Evolutionary conservation across 495 filamentous ascomycete species (phyloP), one percentile per base, ranked within the genome.

Genomic region (Bacidia gigantensis): DNA sequence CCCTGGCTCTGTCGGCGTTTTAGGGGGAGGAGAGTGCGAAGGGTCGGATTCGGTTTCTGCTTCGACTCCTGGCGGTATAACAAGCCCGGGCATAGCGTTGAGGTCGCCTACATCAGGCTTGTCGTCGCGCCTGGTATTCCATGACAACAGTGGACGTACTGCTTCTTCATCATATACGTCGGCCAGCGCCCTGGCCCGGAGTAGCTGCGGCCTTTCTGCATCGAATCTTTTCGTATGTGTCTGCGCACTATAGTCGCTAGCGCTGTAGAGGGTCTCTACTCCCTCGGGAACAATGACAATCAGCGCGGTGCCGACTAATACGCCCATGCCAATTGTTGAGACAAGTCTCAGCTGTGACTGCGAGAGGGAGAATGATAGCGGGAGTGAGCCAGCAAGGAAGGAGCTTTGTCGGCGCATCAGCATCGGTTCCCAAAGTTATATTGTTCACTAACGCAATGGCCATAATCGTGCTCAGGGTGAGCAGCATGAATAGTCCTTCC

Each of bases 271-370:
- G 5, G 92, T 92, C 61, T 96, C 92, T 46, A 97, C 80, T 14
- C 92, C 92, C 65, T 98, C 92, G 0, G 92, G 92, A 61, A 98
- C 95, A 63, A 98, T 98, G 2, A 98, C 87, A 51, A 97, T 89
- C 58, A 98, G 76, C 9, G 88, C 87, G 29, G 90, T 97, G 32
- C 92, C 92, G 20, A 98, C 89, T 7, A 98, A 72, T 14, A 98
- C 83, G 39, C 92, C 92, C 71, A 95, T 87, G 26, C 92, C 92
- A 63, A 98, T 80, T 20, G 88, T 87, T 11, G 89, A 89, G 64
- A 97, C 86, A 32, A 96, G 66, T 61, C 92, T 81, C 22, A 95
- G 72, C 63, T 94, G 87, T 32, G 87, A 86, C 53, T 82, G 81
- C n/a, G 92, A 89, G 12, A 98, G 77, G 48, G 83, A 77, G 71